phyloP scores from a whole-genome alignment of 2,329 filamentous ascomycete species.

The Ceratocystis diversiconidia region DNA sequence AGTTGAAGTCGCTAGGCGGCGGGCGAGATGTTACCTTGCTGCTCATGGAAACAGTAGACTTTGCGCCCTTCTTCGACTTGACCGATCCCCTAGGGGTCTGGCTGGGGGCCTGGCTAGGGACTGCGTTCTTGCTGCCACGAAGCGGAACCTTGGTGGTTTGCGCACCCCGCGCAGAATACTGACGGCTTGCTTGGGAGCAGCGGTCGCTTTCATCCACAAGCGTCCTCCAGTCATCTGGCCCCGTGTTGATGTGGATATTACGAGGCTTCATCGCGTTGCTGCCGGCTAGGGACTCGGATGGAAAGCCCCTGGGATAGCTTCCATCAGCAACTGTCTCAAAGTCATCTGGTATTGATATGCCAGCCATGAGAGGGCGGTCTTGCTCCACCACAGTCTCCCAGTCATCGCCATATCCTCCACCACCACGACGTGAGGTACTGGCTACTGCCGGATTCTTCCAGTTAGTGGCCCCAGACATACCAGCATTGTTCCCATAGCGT shows the following conservation, averaged over 20 bases:
- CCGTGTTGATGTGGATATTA: constrained; percentile 10
- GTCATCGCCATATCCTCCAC: constrained; percentile 1
- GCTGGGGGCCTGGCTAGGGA: constrained; percentile 12
- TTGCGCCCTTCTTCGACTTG: background rate
- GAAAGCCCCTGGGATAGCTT: background rate
- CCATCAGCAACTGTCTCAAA: constrained; percentile 9
- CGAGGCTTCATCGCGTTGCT: background rate
- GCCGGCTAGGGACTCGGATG: background rate
- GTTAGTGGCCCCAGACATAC: background rate
- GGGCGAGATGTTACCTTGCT: constrained; percentile 29
- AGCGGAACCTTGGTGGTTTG: background rate
- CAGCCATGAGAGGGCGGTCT: background rate
- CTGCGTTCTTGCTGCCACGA: background rate
- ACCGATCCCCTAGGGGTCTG: background rate
- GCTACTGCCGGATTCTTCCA: background rate
- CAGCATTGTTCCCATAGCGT: background rate
- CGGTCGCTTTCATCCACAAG: background rate
- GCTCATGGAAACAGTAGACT: constrained; percentile 10
- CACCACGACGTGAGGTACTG: background rate
- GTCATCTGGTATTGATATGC: constrained; percentile 8
- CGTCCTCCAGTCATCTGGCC: constrained; percentile 4
- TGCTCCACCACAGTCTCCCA: constrained; percentile 14
- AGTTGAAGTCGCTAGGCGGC: constrained; percentile 29
- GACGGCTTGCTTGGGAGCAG: background rate
- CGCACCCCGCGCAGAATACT: background rate